phyloP scores from a whole-genome alignment of 176 grass and related monocot species.

The Carex pumila region DNA sequence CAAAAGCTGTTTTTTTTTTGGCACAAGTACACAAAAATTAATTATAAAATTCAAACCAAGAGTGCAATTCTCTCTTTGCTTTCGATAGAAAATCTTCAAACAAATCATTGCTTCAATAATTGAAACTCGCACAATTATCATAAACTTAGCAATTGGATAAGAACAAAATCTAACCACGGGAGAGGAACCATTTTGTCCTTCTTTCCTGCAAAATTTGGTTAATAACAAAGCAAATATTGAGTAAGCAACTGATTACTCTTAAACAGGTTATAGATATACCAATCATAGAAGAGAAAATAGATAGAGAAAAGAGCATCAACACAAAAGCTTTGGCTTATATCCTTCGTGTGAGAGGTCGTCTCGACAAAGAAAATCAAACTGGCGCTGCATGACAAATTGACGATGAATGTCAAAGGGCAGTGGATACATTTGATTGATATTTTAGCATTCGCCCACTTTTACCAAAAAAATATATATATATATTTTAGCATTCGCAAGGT shows the following conservation, averaged over 20 bases:
- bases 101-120: background rate
- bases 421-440: background rate
- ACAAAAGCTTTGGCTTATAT: background rate
- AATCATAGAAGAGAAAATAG: background rate
- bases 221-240: background rate
- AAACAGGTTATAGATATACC: slow-evolving; percentile 9
- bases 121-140: background rate
- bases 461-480: too few relatives aligned
- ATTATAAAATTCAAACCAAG: background rate
- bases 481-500: background rate
- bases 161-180: background rate
- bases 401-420: background rate
- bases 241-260: background rate
- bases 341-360: background rate
- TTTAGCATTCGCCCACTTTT: background rate
- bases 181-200: background rate
- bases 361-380: background rate
- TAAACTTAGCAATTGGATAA: background rate
- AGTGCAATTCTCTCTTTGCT: background rate
- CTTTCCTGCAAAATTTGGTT: background rate
- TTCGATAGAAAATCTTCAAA: background rate
- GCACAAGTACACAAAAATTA: background rate
- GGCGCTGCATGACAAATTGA: background rate
- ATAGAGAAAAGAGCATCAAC: background rate
- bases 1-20: background rate